Conservation (phyloP, 192 early-diverging fungal genomes). For the Entophlyctis luteolus region DNA sequence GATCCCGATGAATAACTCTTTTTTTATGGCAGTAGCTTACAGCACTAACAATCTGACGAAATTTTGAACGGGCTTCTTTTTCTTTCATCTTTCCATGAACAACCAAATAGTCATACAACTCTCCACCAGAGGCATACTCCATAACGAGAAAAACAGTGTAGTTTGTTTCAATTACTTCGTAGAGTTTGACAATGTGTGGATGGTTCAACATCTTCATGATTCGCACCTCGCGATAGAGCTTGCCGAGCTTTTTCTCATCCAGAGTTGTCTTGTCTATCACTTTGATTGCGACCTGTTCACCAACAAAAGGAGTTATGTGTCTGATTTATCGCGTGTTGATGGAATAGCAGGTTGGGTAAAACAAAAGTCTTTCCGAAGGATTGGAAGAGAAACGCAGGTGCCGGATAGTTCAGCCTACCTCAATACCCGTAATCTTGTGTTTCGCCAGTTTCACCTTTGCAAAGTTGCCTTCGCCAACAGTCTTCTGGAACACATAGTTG, state of each 20-base stretch:
- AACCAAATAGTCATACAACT: constrained; percentile 92
- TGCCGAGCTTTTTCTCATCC: constrained; percentile 59
- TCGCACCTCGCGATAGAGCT: constrained; percentile 62
- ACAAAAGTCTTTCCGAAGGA: neutral
- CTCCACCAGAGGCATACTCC: constrained; percentile 90
- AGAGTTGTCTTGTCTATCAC: constrained; percentile 62
- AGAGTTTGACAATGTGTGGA: constrained; percentile 82
- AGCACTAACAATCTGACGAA: constrained; percentile 58
- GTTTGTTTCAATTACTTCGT: constrained; percentile 86
- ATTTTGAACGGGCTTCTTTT: constrained; percentile 59
- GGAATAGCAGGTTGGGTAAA: no score
- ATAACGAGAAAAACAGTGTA: constrained; percentile 88
- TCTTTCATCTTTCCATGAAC: constrained; percentile 75
- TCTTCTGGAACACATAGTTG: constrained; percentile 90
- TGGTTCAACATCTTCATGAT: constrained; percentile 75
- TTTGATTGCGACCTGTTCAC: constrained; percentile 62
- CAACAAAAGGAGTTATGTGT: no score
- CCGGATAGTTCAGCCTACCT: constrained; percentile 38
- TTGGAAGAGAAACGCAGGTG: constrained; percentile 2
- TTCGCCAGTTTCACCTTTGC: constrained; percentile 95
- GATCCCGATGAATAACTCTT: constrained; percentile 58
- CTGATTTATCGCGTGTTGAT: no score
- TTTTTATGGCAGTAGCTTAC: constrained; percentile 64
- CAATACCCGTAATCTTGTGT: constrained; percentile 60
- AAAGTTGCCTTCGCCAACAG: constrained; percentile 96